Evolutionary conservation across 345 rosid genomes (phyloP).

Genomic region (Arabidopsis thaliana): TAIR10.1 NC_003074.8:10169501-10170000

Average conservation of each 20-base stretch:
- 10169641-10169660: neutral
- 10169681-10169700: neutral
- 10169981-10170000: conserved; percentile 23
- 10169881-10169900: neutral
- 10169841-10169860: neutral
- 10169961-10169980: conserved; percentile 10
- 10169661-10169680: neutral
- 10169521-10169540: neutral
- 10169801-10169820: neutral
- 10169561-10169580: neutral
- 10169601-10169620: no score
- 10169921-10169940: neutral
- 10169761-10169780: neutral
- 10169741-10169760: no score
- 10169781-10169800: neutral
- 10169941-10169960: conserved; percentile 1
- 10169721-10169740: no score
- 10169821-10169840: neutral
- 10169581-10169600: neutral
- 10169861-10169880: neutral
- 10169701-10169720: neutral
- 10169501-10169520: neutral
- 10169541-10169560: neutral
- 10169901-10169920: no score
- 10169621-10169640: neutral